phyloP scores from a whole-genome alignment of 2,329 filamentous ascomycete genomes.

The Sclerotinia spermophila region DNA sequence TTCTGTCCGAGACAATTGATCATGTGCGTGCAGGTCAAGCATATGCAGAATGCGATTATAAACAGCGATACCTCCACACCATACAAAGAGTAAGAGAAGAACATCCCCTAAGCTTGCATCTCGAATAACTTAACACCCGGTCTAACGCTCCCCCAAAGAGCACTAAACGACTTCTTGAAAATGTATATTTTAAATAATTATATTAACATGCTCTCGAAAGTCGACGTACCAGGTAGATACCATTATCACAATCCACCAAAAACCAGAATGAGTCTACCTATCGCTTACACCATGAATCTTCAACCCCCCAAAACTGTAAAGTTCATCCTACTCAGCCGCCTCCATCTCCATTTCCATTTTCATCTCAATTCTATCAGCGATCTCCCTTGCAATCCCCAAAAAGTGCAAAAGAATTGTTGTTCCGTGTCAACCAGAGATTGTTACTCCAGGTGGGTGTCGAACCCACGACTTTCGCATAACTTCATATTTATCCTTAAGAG shows the following conservation, averaged over 20 bases:
- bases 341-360: neutral
- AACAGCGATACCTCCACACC: neutral
- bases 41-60: neutral
- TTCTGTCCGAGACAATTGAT: neutral
- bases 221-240: neutral
- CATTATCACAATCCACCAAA: neutral
- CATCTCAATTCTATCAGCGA: neutral
- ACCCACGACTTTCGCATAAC: slow-evolving; percentile 37
- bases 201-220: neutral
- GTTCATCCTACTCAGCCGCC: neutral
- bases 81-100: too few relatives aligned
- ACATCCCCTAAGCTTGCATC: neutral
- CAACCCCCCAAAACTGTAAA: too few relatives aligned
- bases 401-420: neutral
- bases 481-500: slow-evolving; percentile 33
- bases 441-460: slow-evolving; percentile 35
- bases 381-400: neutral
- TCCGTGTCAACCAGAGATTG: slow-evolving; percentile 10
- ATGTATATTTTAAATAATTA: neutral
- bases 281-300: neutral
- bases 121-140: neutral
- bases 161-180: neutral
- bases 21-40: neutral
- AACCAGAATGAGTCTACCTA: neutral
- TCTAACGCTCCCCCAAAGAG: neutral